Conservation (phyloP, 2,329 filamentous ascomycete genomes). For the Fonsecaea pedrosoi region DNA sequence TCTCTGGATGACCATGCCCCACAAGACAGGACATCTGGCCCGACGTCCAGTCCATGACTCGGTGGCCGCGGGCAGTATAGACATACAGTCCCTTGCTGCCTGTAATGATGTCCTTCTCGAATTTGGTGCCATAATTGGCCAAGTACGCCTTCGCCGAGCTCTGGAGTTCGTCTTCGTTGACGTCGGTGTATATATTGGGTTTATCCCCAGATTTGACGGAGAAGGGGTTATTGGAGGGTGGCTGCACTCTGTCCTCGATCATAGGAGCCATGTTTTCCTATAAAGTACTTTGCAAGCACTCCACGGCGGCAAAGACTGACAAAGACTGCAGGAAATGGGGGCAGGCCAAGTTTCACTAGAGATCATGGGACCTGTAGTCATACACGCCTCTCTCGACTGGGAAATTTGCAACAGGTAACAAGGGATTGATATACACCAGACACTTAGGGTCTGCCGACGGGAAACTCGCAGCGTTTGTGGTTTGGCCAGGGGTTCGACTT, state of each 20-base stretch:
- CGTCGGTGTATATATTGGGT: slow-evolving; percentile 48
- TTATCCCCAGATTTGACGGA: slow-evolving; percentile 46
- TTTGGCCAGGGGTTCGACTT: not conserved
- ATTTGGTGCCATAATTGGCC: slow-evolving; percentile 40
- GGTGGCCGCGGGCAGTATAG: slow-evolving; percentile 52
- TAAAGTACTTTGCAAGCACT: not conserved
- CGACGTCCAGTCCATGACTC: slow-evolving; percentile 65
- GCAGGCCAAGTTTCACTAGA: not conserved
- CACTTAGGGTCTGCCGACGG: slow-evolving; percentile 22
- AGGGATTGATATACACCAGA: slow-evolving; percentile 23
- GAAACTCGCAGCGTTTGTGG: slow-evolving; percentile 22
- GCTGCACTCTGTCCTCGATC: slow-evolving; percentile 35
- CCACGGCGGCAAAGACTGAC: slow-evolving; percentile 7
- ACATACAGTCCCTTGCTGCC: slow-evolving; percentile 55
- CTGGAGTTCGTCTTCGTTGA: slow-evolving; percentile 33
- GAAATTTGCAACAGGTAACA: not conserved
- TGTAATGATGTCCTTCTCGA: slow-evolving; percentile 51
- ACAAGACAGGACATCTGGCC: slow-evolving; percentile 67
- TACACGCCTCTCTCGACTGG: not conserved
- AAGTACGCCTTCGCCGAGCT: slow-evolving; percentile 45
- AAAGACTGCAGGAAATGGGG: slow-evolving; percentile 19
- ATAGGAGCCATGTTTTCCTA: slow-evolving; percentile 37
- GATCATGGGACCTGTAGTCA: slow-evolving; percentile 5
- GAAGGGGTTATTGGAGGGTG: slow-evolving; percentile 45
- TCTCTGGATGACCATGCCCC: slow-evolving; percentile 65